Conservation (phyloP, 1,284 basidiomycete species). For the Puccinia horiana region DNA sequence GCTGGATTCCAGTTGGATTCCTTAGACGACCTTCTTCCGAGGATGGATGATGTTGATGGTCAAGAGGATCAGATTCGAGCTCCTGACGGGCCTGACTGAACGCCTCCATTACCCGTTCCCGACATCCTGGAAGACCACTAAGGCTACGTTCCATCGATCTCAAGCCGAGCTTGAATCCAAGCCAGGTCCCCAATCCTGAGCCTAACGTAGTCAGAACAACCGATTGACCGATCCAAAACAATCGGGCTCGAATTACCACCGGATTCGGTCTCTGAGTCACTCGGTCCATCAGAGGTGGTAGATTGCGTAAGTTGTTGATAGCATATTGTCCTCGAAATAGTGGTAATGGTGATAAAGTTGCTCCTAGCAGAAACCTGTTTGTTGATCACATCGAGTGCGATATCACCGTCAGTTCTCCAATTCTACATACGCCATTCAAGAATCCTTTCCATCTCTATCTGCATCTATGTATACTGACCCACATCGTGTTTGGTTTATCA, state of each 20-base stretch:
- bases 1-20: neutral
- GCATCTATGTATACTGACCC: conserved; percentile 25
- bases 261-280: conserved; percentile 12
- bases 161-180: conserved; percentile 33
- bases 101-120: neutral
- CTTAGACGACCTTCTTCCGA: neutral
- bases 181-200: conserved; percentile 35
- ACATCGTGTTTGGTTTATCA: conserved; percentile 29
- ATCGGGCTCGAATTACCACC: neutral
- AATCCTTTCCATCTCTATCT: too few species aligned
- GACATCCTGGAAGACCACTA: neutral
- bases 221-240: conserved; percentile 33
- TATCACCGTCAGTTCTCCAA: neutral
- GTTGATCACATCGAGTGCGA: conserved; percentile 34
- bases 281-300: conserved; percentile 23
- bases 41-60: neutral
- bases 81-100: conserved; percentile 15
- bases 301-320: neutral
- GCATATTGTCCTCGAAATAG: conserved; percentile 34
- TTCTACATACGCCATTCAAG: too few species aligned
- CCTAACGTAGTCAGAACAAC: conserved; percentile 28
- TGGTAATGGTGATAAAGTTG: conserved; percentile 28
- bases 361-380: conserved; percentile 28
- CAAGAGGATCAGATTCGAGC: neutral
- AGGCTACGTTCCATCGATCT: conserved; percentile 5